A percentile compares a stretch with the other conserved stretches of the same genome.
These are phyloP conservation scores for Pseudogymnoascus sp. DNA, from an alignment of 2,329 filamentous ascomycete genomes.

Conservation along the genomic window DNA sequence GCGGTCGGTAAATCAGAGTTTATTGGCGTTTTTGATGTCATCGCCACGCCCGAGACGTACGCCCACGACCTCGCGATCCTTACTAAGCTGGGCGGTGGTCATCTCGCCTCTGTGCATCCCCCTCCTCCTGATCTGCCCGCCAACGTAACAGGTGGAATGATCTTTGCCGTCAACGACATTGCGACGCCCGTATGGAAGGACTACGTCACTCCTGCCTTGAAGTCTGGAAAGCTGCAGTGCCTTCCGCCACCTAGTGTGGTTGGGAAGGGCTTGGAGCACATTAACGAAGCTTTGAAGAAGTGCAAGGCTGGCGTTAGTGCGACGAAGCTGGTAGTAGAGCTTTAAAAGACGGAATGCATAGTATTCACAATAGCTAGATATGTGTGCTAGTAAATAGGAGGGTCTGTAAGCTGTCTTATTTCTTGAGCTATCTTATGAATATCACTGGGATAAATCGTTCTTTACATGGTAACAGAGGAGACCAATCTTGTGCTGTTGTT, in stretches of 20 bases:
- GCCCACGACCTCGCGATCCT: slow-evolving; percentile 19
- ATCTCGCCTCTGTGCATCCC: slow-evolving; percentile 31
- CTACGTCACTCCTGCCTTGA: slow-evolving; percentile 21
- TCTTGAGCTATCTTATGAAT: background rate
- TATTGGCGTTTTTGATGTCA: slow-evolving; percentile 23
- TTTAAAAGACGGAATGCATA: slow-evolving; percentile 8
- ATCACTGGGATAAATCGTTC: background rate
- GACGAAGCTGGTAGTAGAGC: slow-evolving; percentile 23
- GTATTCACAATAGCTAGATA: background rate
- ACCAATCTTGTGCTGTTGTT: background rate
- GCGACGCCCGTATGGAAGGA: slow-evolving; percentile 21
- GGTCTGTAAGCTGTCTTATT: background rate
- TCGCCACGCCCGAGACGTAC: slow-evolving; percentile 18
- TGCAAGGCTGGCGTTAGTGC: slow-evolving; percentile 22
- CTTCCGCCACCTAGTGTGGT: slow-evolving; percentile 20
- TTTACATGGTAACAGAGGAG: background rate
- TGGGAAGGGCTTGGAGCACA: slow-evolving; percentile 21
- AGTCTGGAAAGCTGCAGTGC: slow-evolving; percentile 17
- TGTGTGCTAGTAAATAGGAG: background rate
- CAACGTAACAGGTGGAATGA: slow-evolving; percentile 25
- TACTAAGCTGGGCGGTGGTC: slow-evolving; percentile 25
- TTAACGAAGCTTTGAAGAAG: slow-evolving; percentile 20
- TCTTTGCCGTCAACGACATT: slow-evolving; percentile 25
- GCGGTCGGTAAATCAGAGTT: slow-evolving; percentile 14
- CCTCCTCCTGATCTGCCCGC: slow-evolving; percentile 20